Percentiles rank a stretch among this genome's conserved stretches.
Conservation (phyloP, 2,329 filamentous ascomycete genomes). For the Hirsutella thompsonii region DNA sequence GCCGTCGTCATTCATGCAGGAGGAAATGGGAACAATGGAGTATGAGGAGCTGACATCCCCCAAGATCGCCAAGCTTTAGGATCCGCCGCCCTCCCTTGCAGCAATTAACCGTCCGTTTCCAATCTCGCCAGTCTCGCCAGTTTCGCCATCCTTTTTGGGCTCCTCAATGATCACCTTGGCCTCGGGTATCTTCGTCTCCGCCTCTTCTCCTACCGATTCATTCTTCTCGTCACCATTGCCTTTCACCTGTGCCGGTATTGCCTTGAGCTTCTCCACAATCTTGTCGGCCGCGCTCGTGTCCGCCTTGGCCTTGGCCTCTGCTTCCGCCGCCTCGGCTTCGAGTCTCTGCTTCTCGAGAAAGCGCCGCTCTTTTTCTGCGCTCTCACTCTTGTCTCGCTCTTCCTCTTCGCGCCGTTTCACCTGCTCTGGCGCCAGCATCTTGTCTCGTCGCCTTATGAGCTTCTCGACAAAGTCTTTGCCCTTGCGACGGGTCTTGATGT, state of each 20-base stretch:
- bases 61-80: no score
- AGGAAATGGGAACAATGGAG: no score
- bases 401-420: conserved; percentile 43
- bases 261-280: conserved; percentile 27
- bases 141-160: no score
- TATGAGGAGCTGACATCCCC: no score
- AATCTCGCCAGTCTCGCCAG: background rate
- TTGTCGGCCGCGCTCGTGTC: conserved; percentile 13
- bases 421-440: conserved; percentile 48
- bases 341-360: conserved; percentile 25
- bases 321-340: conserved; percentile 13
- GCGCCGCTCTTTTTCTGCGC: conserved; percentile 37
- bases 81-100: no score
- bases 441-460: conserved; percentile 40
- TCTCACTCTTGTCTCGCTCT: conserved; percentile 46
- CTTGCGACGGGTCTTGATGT: conserved; percentile 54
- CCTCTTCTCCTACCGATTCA: background rate
- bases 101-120: no score
- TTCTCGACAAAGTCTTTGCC: conserved; percentile 43
- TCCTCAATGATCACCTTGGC: background rate
- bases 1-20: no score
- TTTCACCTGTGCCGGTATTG: conserved; percentile 8
- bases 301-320: conserved; percentile 28
- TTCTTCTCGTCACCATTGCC: background rate
- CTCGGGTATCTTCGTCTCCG: no score